phyloP scores from a whole-genome alignment of 2,329 filamentous ascomycete species.

The Xylaria polymorpha region DNA sequence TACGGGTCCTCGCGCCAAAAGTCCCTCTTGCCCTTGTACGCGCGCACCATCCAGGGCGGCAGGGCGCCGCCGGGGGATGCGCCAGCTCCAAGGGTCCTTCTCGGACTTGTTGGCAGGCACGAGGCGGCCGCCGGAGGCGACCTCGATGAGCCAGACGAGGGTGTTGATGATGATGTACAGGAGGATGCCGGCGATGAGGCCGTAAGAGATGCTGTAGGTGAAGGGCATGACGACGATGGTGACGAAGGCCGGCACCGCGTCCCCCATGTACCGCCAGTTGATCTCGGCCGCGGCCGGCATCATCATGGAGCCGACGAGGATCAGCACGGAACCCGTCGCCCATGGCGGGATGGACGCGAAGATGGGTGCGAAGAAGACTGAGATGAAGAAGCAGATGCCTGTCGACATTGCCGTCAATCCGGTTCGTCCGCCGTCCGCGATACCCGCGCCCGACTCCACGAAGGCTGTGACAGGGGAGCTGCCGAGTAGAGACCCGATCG shows the following conservation, averaged over 20 bases:
- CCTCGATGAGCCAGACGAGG: constrained; percentile 74
- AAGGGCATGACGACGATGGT: constrained; percentile 90
- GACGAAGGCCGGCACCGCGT: constrained; percentile 85
- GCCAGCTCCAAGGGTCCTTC: constrained; percentile 85
- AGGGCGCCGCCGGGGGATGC: constrained; percentile 79
- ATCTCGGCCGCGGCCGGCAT: constrained; percentile 80
- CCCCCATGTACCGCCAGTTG: constrained; percentile 89
- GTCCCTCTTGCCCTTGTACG: constrained; percentile 74
- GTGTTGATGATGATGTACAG: constrained; percentile 82
- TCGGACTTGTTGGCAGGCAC: constrained; percentile 79
- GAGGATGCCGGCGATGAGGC: constrained; percentile 82
- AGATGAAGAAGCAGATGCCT: constrained; percentile 86
- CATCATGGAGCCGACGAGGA: constrained; percentile 92
- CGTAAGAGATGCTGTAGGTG: constrained; percentile 88
- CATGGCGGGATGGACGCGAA: constrained; percentile 90
- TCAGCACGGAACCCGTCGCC: constrained; percentile 88
- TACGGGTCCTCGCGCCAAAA: constrained; percentile 70
- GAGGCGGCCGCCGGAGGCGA: constrained; percentile 74
- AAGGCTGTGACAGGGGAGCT: constrained; percentile 86
- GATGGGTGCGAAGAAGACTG: constrained; percentile 89
- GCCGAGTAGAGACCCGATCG: constrained; percentile 82
- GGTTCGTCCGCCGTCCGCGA: constrained; percentile 86
- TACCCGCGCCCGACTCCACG: constrained; percentile 89
- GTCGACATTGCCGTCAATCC: constrained; percentile 84
- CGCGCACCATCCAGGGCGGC: constrained; percentile 77